Base-by-base conservation (phyloP, 1,284 basidiomycete genomes). In the Ustilago xerochloae region DNA sequence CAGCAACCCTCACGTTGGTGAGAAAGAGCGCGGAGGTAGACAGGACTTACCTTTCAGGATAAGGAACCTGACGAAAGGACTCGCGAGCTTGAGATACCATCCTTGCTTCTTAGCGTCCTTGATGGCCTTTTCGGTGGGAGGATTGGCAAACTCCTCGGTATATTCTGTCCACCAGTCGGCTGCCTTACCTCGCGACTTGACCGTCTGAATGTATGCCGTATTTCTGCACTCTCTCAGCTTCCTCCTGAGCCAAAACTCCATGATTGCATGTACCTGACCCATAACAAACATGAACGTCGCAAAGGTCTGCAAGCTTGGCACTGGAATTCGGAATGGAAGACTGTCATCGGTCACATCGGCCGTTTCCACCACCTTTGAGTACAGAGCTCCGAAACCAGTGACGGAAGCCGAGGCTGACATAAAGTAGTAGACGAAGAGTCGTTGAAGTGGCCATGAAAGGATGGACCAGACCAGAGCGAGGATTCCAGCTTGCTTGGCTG, bases 91-190 rank as follows among this genome's bases (percentile, higher is more conserved):
- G 15, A 75, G 15, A 58, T 81, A 81, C 50, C 75, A 64, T n/a
- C 22, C 65, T 26, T 77, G 72, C 58, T 78, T 82, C 47, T 80
- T 74, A 5, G 67, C 63, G 10, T 73, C 57, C 49, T 78, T 78
- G 48, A 70, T 60, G 12, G 79, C 79, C 41, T 80, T 79, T 32
- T 75, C 41, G 0, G 61, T 68, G 0, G 81, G 82, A 4, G 82
- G 83, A 16, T 82, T 76, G 24, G 54, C 35, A 54, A 75, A 84
- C 57, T 84, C 83, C 39, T 84, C 83, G 15, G 58, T 60, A 43
- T 83, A 84, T 38, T 80, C 77, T 35, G 73, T 77, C 83, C 83
- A 84, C 74, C 80, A 84, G 24, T 80, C 76, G 1, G 75, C 61
- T 0, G 63, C 47, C 51, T 84, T 83, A 9, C 83, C 83, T 10